Evolutionary conservation across 2,329 filamentous ascomycete genomes (phyloP).

Genomic region (Teratosphaeria pseudoeucalypti): DNA sequence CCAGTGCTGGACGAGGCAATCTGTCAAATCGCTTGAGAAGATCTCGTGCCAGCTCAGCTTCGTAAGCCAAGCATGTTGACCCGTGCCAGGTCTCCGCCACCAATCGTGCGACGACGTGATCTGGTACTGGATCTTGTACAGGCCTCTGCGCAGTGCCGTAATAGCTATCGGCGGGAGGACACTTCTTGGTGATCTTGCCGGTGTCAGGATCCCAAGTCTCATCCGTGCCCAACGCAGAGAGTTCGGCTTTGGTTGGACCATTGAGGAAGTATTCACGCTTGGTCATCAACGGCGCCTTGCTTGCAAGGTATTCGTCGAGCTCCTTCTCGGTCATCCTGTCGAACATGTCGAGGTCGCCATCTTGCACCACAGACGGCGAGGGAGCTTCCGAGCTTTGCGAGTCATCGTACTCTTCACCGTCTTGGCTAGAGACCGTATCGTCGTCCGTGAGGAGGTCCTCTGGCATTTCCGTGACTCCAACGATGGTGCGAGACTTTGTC

Average conservation of each 20-base stretch:
- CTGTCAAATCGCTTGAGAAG: not conserved
- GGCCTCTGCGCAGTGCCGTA: not conserved
- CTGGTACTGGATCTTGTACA: not conserved
- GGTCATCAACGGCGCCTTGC: not conserved
- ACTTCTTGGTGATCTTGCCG: not conserved
- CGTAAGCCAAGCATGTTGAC: not conserved
- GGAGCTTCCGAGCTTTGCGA: not conserved
- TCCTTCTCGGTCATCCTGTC: not conserved
- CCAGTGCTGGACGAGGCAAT: not conserved
- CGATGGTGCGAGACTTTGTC: not conserved
- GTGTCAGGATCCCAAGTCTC: not conserved
- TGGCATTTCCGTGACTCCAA: not conserved
- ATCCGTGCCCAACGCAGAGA: not conserved
- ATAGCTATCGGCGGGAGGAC: not conserved
- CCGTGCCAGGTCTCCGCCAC: not conserved
- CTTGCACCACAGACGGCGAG: not conserved
- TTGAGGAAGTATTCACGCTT: not conserved
- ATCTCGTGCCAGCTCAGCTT: not conserved
- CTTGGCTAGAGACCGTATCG: not conserved
- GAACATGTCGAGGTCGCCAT: not conserved
- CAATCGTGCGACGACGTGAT: not conserved
- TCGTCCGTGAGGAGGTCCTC: not conserved
- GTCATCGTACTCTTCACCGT: not conserved
- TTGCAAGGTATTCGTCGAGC: not conserved
- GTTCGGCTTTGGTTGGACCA: not conserved